phyloP scores from a whole-genome alignment of 73 alveolate species.

The Paraurostyla sp. region DNA sequence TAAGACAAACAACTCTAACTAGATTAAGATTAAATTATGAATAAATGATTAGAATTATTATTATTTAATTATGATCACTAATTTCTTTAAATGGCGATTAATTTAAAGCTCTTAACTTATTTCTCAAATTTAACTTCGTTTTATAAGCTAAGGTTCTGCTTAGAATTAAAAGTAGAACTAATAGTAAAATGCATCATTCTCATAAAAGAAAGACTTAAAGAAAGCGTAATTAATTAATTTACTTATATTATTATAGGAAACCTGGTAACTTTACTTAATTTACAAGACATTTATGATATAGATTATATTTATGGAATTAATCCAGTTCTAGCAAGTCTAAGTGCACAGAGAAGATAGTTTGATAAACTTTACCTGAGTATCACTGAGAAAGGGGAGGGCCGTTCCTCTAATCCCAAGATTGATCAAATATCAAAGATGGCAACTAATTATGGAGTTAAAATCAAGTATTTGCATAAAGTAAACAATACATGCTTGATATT shows the following conservation, averaged over 20 bases:
- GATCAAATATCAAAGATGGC: constrained; percentile 73
- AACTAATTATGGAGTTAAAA: constrained; percentile 41
- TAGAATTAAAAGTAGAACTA: too few species aligned
- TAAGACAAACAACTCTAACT: neutral
- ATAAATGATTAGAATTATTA: too few species aligned
- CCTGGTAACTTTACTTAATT: neutral
- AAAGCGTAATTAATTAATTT: too few species aligned
- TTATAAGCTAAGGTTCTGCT: too few species aligned
- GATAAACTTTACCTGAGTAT: constrained; percentile 60
- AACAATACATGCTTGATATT: neutral
- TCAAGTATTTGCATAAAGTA: constrained; percentile 64
- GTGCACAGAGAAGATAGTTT: constrained; percentile 77
- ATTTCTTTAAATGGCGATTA: too few species aligned
- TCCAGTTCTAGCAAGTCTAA: constrained; percentile 81
- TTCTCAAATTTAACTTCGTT: too few species aligned
- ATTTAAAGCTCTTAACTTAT: too few species aligned
- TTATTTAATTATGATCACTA: too few species aligned
- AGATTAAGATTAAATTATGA: neutral
- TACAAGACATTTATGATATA: neutral
- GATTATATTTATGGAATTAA: constrained; percentile 85
- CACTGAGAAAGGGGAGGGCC: constrained; percentile 64
- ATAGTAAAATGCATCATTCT: too few species aligned
- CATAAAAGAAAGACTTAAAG: too few species aligned
- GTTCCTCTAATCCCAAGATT: constrained; percentile 62
- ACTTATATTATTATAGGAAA: neutral